phyloP scores from a whole-genome alignment of 2,329 filamentous ascomycete genomes.

The Aciculosporium take region DNA sequence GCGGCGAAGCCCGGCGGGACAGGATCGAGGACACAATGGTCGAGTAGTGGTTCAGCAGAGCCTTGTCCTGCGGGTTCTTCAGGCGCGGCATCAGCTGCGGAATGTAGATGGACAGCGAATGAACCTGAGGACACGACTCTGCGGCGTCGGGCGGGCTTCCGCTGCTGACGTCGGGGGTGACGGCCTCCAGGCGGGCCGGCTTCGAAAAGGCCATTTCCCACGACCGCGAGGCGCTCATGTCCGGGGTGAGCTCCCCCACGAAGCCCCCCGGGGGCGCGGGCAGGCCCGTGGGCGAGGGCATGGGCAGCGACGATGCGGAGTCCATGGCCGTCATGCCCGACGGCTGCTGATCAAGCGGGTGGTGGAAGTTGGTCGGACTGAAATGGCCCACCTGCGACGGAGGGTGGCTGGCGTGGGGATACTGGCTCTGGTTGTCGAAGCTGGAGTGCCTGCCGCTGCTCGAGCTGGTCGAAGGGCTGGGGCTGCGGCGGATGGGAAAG shows the following conservation, averaged over 20 bases:
- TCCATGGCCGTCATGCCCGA: slow-evolving; percentile 4
- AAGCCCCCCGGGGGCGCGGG: slow-evolving; percentile 5
- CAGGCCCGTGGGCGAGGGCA: slow-evolving; percentile 1
- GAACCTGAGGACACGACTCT: slow-evolving; percentile 6
- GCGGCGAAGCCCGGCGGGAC: slow-evolving; percentile 14
- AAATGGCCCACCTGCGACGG: not conserved
- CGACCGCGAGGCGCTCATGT: slow-evolving; percentile 9
- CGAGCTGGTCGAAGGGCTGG: slow-evolving; percentile 11
- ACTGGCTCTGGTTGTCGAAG: slow-evolving; percentile 8
- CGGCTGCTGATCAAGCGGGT: slow-evolving; percentile 3
- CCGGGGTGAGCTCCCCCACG: slow-evolving; percentile 8
- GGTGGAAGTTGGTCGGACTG: slow-evolving; percentile 3
- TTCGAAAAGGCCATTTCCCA: slow-evolving; percentile 13
- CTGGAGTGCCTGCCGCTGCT: slow-evolving; percentile 7
- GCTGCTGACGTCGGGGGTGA: slow-evolving; percentile 14
- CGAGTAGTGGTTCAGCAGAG: slow-evolving; percentile 20
- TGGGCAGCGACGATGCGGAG: slow-evolving; percentile 4
- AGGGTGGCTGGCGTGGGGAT: slow-evolving; percentile 4
- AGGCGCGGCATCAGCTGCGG: slow-evolving; percentile 18
- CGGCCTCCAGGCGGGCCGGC: slow-evolving; percentile 12
- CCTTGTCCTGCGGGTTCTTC: slow-evolving; percentile 15
- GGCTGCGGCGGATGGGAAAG: slow-evolving; percentile 11
- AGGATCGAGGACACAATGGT: slow-evolving; percentile 20
- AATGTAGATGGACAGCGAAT: slow-evolving; percentile 15
- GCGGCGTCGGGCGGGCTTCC: slow-evolving; percentile 12